phyloP scores from a whole-genome alignment of 129 eudicot genomes.

The Smallanthus sonchifolius region DNA sequence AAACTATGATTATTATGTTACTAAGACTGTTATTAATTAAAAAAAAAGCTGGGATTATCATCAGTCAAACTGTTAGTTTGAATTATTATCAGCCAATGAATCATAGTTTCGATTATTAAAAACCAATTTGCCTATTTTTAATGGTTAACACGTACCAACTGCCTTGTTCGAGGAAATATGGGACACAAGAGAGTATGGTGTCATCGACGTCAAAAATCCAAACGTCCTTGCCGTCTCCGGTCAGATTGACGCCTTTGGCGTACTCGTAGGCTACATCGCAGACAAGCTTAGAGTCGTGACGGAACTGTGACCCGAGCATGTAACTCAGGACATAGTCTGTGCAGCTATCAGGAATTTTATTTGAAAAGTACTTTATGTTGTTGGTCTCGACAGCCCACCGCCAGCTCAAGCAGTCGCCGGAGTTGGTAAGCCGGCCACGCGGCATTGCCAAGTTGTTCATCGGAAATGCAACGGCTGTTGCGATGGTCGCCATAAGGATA shows the following conservation, averaged over 20 bases:
- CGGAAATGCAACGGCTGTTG: constrained; percentile 6
- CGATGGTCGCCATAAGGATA: constrained; percentile 5
- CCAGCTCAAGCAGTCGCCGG: constrained; percentile 50
- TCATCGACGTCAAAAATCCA: constrained; percentile 71
- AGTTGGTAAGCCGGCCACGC: constrained; percentile 21
- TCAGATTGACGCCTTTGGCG: constrained; percentile 27
- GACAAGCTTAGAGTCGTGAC: constrained; percentile 23
- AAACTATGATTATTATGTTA: too few relatives aligned
- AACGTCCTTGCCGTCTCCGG: constrained; percentile 42
- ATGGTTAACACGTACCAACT: neutral
- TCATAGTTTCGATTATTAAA: too few relatives aligned
- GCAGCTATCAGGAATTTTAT: constrained; percentile 30
- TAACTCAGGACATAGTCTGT: constrained; percentile 34
- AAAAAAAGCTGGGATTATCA: too few relatives aligned
- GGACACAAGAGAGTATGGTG: constrained; percentile 48
- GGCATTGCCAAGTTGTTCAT: constrained; percentile 31
- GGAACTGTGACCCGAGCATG: constrained; percentile 45
- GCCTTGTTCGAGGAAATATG: constrained; percentile 38
- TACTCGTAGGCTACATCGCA: constrained; percentile 24
- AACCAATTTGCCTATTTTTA: too few relatives aligned
- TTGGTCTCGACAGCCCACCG: constrained; percentile 50
- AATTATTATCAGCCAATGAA: too few relatives aligned
- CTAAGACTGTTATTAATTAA: too few relatives aligned
- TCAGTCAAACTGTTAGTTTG: too few relatives aligned
- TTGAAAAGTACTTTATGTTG: constrained; percentile 28